phyloP scores from a whole-genome alignment of 192 early-diverging fungal species.

The Umbelopsis isabellina region DNA sequence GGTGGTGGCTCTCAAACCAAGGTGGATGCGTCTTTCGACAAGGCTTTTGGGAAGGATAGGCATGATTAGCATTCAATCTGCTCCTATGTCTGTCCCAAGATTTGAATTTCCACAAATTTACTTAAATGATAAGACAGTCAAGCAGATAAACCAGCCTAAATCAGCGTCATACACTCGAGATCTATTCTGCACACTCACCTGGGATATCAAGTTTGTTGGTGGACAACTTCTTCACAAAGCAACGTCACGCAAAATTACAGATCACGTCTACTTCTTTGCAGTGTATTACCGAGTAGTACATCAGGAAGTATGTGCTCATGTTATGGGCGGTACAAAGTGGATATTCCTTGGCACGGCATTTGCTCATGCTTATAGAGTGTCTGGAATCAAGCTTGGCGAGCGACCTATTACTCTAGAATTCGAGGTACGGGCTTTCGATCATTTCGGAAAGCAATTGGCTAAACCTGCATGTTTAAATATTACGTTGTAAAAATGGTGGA shows the following conservation, averaged over 20 bases:
- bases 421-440: not conserved
- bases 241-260: not conserved
- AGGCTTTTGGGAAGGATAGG: not conserved
- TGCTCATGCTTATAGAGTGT: constrained; percentile 9
- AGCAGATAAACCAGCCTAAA: not conserved
- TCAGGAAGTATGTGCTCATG: not conserved
- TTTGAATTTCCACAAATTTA: constrained; percentile 8
- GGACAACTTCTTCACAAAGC: not conserved
- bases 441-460: constrained; percentile 4
- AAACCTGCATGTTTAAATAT: not conserved
- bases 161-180: not conserved
- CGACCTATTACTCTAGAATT: not conserved
- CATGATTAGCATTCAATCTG: not conserved
- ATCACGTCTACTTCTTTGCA: constrained; percentile 3
- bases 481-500: not conserved
- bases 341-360: constrained; percentile 3
- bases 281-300: not conserved
- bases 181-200: not conserved
- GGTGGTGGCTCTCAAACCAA: not conserved
- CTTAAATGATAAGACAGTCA: not conserved
- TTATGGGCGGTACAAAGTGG: not conserved
- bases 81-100: not conserved
- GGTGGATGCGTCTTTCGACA: not conserved
- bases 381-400: not conserved
- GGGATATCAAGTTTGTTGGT: constrained; percentile 5